Conservation (phyloP, 495 filamentous ascomycete species). For the Lasiosphaeria hispida region DNA sequence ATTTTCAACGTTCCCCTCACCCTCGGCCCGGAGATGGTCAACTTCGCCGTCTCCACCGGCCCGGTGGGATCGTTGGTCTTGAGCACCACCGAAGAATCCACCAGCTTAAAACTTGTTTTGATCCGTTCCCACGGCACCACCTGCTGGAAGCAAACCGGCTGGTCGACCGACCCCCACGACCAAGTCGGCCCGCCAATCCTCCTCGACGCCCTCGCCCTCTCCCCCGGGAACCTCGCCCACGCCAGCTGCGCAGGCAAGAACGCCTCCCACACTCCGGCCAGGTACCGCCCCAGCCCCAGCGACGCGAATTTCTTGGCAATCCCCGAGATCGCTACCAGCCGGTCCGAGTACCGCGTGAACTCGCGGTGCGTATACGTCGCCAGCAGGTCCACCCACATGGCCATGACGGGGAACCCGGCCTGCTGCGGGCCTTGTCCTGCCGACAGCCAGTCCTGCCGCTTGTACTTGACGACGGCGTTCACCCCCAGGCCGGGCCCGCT, state of each 20-base stretch:
- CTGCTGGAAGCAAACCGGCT: not conserved
- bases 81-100: not conserved
- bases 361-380: not conserved
- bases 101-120: not conserved
- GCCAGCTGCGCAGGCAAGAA: not conserved
- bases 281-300: not conserved
- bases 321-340: not conserved
- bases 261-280: not conserved
- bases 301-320: not conserved
- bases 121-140: not conserved
- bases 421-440: too few relatives aligned
- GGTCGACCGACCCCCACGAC: not conserved
- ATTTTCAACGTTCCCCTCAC: not conserved
- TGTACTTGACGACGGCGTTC: not conserved
- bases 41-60: not conserved
- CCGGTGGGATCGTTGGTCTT: not conserved
- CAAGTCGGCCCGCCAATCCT: not conserved
- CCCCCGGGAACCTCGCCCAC: not conserved
- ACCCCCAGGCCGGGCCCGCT: too few relatives aligned
- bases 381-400: not conserved
- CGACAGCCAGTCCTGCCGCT: not conserved
- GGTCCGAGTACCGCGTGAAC: not conserved
- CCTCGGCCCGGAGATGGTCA: constrained; percentile 4
- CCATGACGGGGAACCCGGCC: too few relatives aligned
- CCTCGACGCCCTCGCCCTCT: not conserved